These are phyloP conservation scores for Fusarium miscanthi DNA, from an alignment of 2,329 filamentous ascomycete genomes.

Conservation along the genomic window DNA sequence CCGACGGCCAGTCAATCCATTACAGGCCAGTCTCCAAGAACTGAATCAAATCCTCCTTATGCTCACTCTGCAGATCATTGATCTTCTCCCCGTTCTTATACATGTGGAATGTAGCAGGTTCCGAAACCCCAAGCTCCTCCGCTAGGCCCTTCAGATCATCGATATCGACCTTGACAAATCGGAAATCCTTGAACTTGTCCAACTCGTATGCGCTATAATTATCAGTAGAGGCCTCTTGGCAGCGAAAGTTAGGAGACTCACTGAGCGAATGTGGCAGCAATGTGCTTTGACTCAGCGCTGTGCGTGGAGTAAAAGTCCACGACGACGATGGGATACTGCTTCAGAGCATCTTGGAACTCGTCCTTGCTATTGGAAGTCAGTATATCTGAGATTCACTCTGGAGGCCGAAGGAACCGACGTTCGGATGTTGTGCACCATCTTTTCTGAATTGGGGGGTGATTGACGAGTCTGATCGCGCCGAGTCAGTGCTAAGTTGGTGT, in stretches of 20 bases:
- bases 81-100: slow-evolving; percentile 29
- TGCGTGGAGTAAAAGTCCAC: slow-evolving; percentile 32
- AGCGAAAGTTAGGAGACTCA: not conserved
- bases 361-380: slow-evolving; percentile 11
- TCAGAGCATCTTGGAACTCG: slow-evolving; percentile 27
- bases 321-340: slow-evolving; percentile 18
- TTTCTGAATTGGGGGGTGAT: slow-evolving; percentile 5
- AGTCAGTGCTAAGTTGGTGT: slow-evolving; percentile 6
- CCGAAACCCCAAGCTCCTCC: slow-evolving; percentile 11
- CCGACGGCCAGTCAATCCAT: fast-evolving
- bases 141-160: slow-evolving; percentile 20
- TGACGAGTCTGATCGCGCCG: not conserved
- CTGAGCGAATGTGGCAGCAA: slow-evolving; percentile 30
- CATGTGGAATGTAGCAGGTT: slow-evolving; percentile 22
- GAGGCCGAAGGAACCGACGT: not conserved
- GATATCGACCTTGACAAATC: slow-evolving; percentile 31
- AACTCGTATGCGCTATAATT: slow-evolving; percentile 7
- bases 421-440: slow-evolving; percentile 34
- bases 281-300: slow-evolving; percentile 19
- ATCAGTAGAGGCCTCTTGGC: not conserved
- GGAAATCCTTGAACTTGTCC: slow-evolving; percentile 33
- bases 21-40: slow-evolving; percentile 24
- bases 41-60: slow-evolving; percentile 17
- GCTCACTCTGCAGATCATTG: slow-evolving; percentile 11
- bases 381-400: fast-evolving